These are phyloP conservation scores for Carex sylvatica DNA, from an alignment of 202 grass and related monocot species.

Conservation along the genomic window DNA sequence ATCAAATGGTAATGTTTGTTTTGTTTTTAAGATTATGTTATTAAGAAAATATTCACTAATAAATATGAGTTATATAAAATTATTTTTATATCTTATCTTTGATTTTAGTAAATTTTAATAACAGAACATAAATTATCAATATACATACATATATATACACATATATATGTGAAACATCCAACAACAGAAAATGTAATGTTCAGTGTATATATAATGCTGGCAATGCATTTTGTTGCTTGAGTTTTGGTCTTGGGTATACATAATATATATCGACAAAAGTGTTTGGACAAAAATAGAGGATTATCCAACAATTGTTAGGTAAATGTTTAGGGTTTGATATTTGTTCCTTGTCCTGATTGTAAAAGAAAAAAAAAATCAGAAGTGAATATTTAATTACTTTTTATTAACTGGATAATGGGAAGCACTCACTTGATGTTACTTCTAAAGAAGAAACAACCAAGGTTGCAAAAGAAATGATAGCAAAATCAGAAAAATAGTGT, in stretches of 20 bases:
- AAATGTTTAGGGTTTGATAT: neutral
- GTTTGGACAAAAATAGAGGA: neutral
- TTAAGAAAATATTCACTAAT: too few species aligned
- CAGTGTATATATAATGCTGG: neutral
- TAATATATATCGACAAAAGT: neutral
- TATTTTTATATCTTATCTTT: too few species aligned
- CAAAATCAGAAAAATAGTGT: conserved; percentile 13
- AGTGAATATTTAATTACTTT: neutral
- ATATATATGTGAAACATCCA: too few species aligned
- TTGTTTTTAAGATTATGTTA: too few species aligned
- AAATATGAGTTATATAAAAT: too few species aligned
- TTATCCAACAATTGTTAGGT: neutral
- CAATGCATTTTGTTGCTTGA: neutral
- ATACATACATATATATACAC: too few species aligned
- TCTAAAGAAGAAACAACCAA: conserved; percentile 1
- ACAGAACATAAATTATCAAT: too few species aligned
- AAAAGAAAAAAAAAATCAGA: neutral
- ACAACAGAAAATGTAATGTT: neutral
- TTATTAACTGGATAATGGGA: conserved; percentile 5
- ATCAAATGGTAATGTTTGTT: too few species aligned
- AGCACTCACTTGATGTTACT: neutral
- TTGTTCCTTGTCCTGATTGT: neutral
- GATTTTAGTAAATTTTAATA: too few species aligned
- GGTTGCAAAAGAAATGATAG: conserved; percentile 1
- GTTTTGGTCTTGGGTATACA: neutral